Conservation (phyloP, 1,284 basidiomycete species). For the Sutorius eximius region DNA sequence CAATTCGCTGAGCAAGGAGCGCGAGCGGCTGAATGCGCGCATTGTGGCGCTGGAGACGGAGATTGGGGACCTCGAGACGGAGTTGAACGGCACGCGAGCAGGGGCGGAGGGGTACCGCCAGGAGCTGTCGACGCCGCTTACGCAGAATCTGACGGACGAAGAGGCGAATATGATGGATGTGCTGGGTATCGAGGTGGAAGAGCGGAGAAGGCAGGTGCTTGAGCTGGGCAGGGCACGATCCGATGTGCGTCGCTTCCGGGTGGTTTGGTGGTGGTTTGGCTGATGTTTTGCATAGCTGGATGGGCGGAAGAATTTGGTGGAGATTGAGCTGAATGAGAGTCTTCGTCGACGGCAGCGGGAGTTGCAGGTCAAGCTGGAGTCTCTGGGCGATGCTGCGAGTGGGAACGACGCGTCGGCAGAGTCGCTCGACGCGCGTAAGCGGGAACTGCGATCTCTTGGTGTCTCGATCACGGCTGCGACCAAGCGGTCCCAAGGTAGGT, state of each 20-base stretch:
- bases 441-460: conserved; percentile 69
- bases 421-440: conserved; percentile 65
- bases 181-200: conserved; percentile 78
- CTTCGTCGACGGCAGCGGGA: conserved; percentile 80
- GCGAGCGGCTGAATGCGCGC: conserved; percentile 66
- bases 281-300: conserved; percentile 56
- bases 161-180: conserved; percentile 71
- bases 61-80: conserved; percentile 71
- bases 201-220: conserved; percentile 67
- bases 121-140: conserved; percentile 80
- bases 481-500: conserved; percentile 64
- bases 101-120: conserved; percentile 64
- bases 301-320: conserved; percentile 75
- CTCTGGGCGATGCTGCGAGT: conserved; percentile 63
- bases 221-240: conserved; percentile 70
- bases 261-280: not conserved
- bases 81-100: conserved; percentile 58
- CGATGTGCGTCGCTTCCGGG: conserved; percentile 52
- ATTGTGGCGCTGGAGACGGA: conserved; percentile 68
- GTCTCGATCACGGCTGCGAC: conserved; percentile 64
- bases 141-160: conserved; percentile 67
- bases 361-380: conserved; percentile 74
- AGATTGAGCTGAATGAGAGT: conserved; percentile 93
- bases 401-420: conserved; percentile 58
- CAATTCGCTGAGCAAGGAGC: conserved; percentile 62